Conservation (phyloP, 768 basidiomycete genomes). For the Podaxis pistillaris region DNA sequence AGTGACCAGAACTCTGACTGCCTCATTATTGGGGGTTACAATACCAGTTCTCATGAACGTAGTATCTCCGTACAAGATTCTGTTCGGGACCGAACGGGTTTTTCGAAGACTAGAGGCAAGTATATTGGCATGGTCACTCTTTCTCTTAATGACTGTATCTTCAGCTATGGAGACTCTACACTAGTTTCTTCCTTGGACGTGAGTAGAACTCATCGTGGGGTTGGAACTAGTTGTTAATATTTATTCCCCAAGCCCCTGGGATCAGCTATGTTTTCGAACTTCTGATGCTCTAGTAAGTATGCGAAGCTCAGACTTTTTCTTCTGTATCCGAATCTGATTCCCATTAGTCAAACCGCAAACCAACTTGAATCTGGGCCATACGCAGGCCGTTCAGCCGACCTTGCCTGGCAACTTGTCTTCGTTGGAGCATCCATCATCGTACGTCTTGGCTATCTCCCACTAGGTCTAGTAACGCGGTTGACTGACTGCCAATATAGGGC, state of each 20-base stretch:
- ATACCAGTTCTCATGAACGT: conserved; percentile 54
- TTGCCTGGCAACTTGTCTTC: conserved; percentile 70
- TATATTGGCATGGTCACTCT: background rate
- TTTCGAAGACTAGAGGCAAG: conserved; percentile 53
- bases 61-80: conserved; percentile 47
- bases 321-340: background rate
- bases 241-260: conserved; percentile 6
- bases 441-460: conserved; percentile 24
- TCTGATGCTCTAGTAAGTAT: conserved; percentile 66
- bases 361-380: conserved; percentile 66
- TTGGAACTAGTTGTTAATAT: background rate
- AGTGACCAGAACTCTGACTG: conserved; percentile 70
- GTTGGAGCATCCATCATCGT: conserved; percentile 60
- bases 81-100: conserved; percentile 51
- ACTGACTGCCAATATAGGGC: conserved; percentile 17
- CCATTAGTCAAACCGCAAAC: conserved; percentile 57
- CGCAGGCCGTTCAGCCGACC: conserved; percentile 61
- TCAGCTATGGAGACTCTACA: conserved; percentile 72
- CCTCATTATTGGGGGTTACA: conserved; percentile 60
- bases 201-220: background rate
- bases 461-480: background rate
- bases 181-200: conserved; percentile 71
- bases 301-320: background rate
- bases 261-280: conserved; percentile 48
- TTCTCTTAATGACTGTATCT: background rate